phyloP scores from a whole-genome alignment of 345 rosid genomes.

The Arabis hirsuta region DNA sequence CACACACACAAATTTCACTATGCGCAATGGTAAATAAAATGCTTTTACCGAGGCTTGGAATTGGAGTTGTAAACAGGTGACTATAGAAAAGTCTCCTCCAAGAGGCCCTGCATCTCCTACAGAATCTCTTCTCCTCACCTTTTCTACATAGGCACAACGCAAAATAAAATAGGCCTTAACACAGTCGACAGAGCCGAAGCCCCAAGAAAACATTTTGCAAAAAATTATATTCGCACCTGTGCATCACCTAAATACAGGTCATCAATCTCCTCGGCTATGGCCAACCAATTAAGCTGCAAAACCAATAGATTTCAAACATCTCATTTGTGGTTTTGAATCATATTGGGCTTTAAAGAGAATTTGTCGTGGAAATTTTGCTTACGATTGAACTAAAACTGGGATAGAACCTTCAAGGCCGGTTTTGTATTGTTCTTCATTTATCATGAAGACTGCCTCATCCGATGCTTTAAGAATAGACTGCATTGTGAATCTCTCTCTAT shows the following conservation, averaged over 20 bases:
- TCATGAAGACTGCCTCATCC: slow-evolving; percentile 59
- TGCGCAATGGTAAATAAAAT: neutral
- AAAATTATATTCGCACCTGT: slow-evolving; percentile 51
- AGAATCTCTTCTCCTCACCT: slow-evolving; percentile 88
- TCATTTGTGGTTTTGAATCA: neutral
- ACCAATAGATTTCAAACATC: neutral
- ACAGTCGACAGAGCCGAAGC: neutral
- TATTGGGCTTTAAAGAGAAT: neutral
- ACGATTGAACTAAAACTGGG: slow-evolving; percentile 74
- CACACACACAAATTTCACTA: neutral
- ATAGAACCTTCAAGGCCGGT: slow-evolving; percentile 66
- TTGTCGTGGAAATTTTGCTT: slow-evolving; percentile 35
- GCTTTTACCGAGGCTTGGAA: slow-evolving; percentile 65
- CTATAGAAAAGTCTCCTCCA: slow-evolving; percentile 76
- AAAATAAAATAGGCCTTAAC: neutral
- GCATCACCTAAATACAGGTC: slow-evolving; percentile 85
- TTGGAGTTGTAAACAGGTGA: slow-evolving; percentile 82
- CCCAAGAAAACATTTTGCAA: neutral
- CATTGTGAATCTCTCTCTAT: slow-evolving; percentile 26
- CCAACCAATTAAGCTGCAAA: slow-evolving; percentile 80
- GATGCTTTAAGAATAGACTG: slow-evolving; percentile 72
- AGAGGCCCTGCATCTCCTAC: slow-evolving; percentile 67
- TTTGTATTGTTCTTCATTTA: slow-evolving; percentile 61
- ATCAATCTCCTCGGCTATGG: slow-evolving; percentile 81
- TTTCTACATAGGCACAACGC: slow-evolving; percentile 10